Evolutionary conservation across 1,284 basidiomycete genomes (phyloP).

Genomic region (Thelephora terrestris): DNA sequence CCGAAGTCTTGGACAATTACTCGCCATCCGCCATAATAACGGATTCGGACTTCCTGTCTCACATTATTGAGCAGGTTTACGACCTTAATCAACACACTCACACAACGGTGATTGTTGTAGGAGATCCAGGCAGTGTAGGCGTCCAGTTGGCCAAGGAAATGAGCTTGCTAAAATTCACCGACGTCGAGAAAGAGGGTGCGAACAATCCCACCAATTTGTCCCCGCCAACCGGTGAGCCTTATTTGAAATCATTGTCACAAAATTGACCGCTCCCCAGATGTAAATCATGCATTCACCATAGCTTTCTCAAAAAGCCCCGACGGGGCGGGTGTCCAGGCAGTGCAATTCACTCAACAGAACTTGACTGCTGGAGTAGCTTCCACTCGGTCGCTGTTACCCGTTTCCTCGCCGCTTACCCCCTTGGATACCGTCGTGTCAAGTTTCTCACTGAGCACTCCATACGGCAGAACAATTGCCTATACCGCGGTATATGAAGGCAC

Average conservation of each 20-base stretch:
- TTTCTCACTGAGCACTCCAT: constrained; percentile 57
- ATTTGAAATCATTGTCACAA: neutral
- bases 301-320: constrained; percentile 46
- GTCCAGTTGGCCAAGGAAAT: constrained; percentile 37
- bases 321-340: constrained; percentile 41
- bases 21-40: constrained; percentile 62
- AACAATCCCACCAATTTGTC: constrained; percentile 35
- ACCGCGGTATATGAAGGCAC: constrained; percentile 65
- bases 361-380: constrained; percentile 73
- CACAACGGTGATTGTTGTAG: constrained; percentile 58
- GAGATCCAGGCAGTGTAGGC: constrained; percentile 35
- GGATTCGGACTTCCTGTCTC: constrained; percentile 48
- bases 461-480: constrained; percentile 64
- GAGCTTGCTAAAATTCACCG: constrained; percentile 48
- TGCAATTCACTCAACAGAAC: constrained; percentile 67
- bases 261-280: constrained; percentile 29
- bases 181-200: constrained; percentile 55
- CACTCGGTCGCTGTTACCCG: constrained; percentile 53
- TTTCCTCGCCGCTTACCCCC: constrained; percentile 47
- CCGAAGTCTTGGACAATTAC: constrained; percentile 50
- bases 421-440: constrained; percentile 68
- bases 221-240: constrained; percentile 34
- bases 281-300: constrained; percentile 54
- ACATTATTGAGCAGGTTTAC: constrained; percentile 57
- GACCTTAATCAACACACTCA: constrained; percentile 40